These are phyloP conservation scores for Ambrosiella beaveri DNA, from an alignment of 2,329 filamentous ascomycete species.

Conservation along the genomic window DNA sequence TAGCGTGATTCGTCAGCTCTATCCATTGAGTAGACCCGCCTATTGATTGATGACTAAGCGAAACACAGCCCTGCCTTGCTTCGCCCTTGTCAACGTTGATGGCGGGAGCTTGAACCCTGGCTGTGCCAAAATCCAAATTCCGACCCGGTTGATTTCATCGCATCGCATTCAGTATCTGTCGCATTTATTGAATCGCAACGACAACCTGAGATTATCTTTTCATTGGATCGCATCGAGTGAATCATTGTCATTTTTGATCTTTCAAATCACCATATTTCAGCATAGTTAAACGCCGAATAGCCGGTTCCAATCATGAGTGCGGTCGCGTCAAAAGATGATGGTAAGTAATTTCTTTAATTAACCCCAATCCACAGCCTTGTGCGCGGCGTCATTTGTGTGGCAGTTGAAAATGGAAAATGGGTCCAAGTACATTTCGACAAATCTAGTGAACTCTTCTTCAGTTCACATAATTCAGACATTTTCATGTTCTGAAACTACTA, in stretches of 20 bases:
- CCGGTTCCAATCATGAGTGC: background rate
- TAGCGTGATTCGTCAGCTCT: conserved; percentile 2
- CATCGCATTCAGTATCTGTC: background rate
- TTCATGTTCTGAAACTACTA: too few species aligned
- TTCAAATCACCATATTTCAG: background rate
- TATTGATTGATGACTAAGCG: background rate
- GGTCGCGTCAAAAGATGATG: conserved; percentile 1
- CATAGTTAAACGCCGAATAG: background rate
- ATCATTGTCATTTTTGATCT: background rate
- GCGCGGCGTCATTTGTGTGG: background rate
- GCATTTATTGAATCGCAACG: background rate
- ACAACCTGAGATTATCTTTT: background rate
- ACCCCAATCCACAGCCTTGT: background rate
- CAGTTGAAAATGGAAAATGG: background rate
- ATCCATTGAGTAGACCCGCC: background rate
- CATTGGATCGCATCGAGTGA: background rate
- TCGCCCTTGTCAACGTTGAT: too few species aligned
- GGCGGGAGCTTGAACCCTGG: too few species aligned
- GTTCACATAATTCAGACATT: too few species aligned
- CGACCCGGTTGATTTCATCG: background rate
- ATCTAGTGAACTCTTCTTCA: too few species aligned
- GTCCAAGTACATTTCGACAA: background rate
- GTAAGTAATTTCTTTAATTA: background rate
- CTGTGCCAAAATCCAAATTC: background rate
- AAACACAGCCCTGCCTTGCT: too few species aligned